Base-by-base conservation (phyloP, 164 flowering plant genomes). In the Tinospora cordifolia region DNA sequence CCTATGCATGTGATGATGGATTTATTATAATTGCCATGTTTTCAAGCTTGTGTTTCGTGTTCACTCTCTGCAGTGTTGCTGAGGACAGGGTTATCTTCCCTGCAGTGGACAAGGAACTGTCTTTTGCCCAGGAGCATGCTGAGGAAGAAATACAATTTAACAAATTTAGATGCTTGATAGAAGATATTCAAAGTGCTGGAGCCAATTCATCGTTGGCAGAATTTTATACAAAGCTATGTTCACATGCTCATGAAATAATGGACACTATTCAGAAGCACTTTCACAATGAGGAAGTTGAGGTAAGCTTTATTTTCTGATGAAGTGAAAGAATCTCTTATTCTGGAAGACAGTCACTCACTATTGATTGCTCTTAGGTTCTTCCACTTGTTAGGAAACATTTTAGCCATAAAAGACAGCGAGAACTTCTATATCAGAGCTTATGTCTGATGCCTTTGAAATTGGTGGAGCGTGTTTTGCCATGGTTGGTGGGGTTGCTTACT, bases 51-150 rank as follows among this genome's bases (percentile, higher is more conserved):
- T 8, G 54, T 65, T 62, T 74, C 59, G 67, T 65, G 36, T 63
- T 63, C 68, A 76, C 46, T 78, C 69, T 83, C 44, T 86, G 89
- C 87, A 93, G 98, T 77, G 85, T 93, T 79, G 98, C 97, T 77
- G 97, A 91, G 83, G 98, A 93, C 79, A 87, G 82, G 77, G 85
- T 93, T 74, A 90, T 90, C 82, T 93, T 93, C 81, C 98, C 98
- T 76, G 97, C 96, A 27, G 87, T 91, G 75, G 97, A 88, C 84
- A 82, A 76, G 68, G 93, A 89, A 78, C 82, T 90, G 71, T 91
- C 91, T 63, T 91, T 91, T 75, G 87, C 79, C 10, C 84, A 86
- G 74, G 94, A 93, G 83, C 98, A 91, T 79, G 91, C 94, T 39
- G 94, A 91, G 81, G 97, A 90, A 80, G 89, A 91, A 79, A 84